Percentiles rank a stretch among this genome's conserved stretches.
These are phyloP conservation scores for Mycena vitilis DNA, from an alignment of 768 basidiomycete genomes.

Conservation along the genomic window DNA sequence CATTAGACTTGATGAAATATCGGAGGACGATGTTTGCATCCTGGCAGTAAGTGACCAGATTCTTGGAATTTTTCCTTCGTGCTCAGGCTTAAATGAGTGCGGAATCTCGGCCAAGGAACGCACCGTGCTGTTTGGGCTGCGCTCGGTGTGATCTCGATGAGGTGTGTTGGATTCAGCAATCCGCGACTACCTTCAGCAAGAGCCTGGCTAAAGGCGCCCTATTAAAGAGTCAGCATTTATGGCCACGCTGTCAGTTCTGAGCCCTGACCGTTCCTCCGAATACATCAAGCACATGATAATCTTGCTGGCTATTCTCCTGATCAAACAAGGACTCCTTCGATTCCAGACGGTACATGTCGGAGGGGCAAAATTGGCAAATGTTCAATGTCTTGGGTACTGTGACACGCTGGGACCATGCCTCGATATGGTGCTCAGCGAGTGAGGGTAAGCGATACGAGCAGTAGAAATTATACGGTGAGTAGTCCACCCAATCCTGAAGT, in stretches of 20 bases:
- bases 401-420: slow-evolving; percentile 15
- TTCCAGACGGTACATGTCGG: slow-evolving; percentile 39
- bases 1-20: slow-evolving; percentile 64
- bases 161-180: slow-evolving; percentile 69
- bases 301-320: slow-evolving; percentile 37
- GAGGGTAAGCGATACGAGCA: slow-evolving; percentile 61
- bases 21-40: slow-evolving; percentile 74
- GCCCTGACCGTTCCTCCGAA: slow-evolving; percentile 55
- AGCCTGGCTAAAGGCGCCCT: slow-evolving; percentile 72
- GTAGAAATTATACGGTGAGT: slow-evolving; percentile 71
- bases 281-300: slow-evolving; percentile 54
- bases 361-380: slow-evolving; percentile 32
- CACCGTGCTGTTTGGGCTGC: slow-evolving; percentile 76
- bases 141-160: slow-evolving; percentile 81
- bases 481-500: slow-evolving; percentile 59
- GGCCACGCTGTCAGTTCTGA: too few species aligned
- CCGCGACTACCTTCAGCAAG: slow-evolving; percentile 61
- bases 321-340: slow-evolving; percentile 49
- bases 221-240: too few species aligned
- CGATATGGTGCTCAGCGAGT: slow-evolving; percentile 35
- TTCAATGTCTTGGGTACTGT: background rate
- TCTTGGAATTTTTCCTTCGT: slow-evolving; percentile 65
- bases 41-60: slow-evolving; percentile 72
- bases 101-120: background rate
- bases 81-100: background rate